Conservation (phyloP, 352 stramenopile genomes). For the Globisporangium lucens region DNA sequence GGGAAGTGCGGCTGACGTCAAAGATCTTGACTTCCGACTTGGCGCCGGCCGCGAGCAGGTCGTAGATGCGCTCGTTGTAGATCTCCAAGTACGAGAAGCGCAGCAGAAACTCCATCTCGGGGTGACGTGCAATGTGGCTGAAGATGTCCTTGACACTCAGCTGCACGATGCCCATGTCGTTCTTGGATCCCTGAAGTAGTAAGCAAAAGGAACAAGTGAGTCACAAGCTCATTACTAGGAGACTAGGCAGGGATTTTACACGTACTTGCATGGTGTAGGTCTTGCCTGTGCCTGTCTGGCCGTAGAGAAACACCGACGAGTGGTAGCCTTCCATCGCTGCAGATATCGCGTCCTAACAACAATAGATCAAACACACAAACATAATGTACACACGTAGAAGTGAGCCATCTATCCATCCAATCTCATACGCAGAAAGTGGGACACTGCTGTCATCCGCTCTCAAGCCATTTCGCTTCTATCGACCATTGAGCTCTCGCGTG, state of each 20-base stretch:
- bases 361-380: background rate
- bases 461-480: background rate
- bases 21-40: conserved; percentile 77
- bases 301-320: conserved; percentile 90
- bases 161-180: conserved; percentile 79
- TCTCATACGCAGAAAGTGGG: conserved; percentile 4
- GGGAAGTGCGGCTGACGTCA: conserved; percentile 49
- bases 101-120: conserved; percentile 62
- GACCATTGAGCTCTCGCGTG: background rate
- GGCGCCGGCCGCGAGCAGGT: conserved; percentile 85
- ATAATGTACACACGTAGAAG: background rate
- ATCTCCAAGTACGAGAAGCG: conserved; percentile 96
- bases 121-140: conserved; percentile 58
- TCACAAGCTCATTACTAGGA: background rate
- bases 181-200: conserved; percentile 24
- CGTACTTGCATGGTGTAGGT: conserved; percentile 63
- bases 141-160: conserved; percentile 89
- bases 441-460: background rate
- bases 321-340: conserved; percentile 77
- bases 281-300: conserved; percentile 88
- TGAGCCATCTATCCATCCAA: background rate
- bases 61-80: conserved; percentile 98
- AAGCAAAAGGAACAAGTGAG: background rate
- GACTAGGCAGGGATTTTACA: background rate
- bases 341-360: conserved; percentile 52